phyloP scores from a whole-genome alignment of 129 eudicot species.

The Sambucus nigra region DNA sequence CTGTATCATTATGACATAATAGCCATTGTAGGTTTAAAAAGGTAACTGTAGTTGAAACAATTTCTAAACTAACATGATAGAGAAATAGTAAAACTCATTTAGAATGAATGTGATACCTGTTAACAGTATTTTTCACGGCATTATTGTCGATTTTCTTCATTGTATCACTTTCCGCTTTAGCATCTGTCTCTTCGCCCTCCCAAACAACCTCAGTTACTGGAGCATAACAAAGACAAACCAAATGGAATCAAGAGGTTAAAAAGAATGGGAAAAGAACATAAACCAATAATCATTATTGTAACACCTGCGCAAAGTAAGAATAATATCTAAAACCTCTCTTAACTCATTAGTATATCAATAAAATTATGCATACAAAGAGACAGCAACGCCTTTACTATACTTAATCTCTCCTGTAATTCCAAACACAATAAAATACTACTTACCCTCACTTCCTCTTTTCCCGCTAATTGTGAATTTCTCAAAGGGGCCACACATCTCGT shows the following conservation, averaged over 20 bases:
- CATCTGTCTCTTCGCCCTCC: slow-evolving; percentile 77
- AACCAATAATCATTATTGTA: too few relatives aligned
- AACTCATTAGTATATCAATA: too few relatives aligned
- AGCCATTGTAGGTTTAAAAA: neutral
- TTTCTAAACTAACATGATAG: neutral
- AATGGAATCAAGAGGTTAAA: neutral
- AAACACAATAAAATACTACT: too few relatives aligned
- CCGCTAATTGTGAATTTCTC: too few relatives aligned
- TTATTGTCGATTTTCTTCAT: slow-evolving; percentile 28
- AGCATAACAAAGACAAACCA: slow-evolving; percentile 9
- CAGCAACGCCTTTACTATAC: too few relatives aligned
- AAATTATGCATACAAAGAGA: too few relatives aligned
- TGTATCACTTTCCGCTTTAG: slow-evolving; percentile 31
- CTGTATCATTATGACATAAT: neutral
- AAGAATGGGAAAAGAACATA: too few relatives aligned
- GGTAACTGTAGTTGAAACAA: slow-evolving; percentile 2
- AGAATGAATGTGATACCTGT: slow-evolving; percentile 40
- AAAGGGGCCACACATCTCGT: too few relatives aligned
- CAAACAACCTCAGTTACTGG: slow-evolving; percentile 97
- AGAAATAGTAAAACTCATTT: neutral
- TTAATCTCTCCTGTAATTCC: too few relatives aligned
- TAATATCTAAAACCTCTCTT: too few relatives aligned
- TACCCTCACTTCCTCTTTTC: too few relatives aligned
- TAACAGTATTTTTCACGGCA: slow-evolving; percentile 31
- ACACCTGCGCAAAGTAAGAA: too few relatives aligned